Evolutionary conservation across 768 basidiomycete species (phyloP), one percentile per base, ranked within the genome.

Genomic region (Kwoniella sp.): DNA sequence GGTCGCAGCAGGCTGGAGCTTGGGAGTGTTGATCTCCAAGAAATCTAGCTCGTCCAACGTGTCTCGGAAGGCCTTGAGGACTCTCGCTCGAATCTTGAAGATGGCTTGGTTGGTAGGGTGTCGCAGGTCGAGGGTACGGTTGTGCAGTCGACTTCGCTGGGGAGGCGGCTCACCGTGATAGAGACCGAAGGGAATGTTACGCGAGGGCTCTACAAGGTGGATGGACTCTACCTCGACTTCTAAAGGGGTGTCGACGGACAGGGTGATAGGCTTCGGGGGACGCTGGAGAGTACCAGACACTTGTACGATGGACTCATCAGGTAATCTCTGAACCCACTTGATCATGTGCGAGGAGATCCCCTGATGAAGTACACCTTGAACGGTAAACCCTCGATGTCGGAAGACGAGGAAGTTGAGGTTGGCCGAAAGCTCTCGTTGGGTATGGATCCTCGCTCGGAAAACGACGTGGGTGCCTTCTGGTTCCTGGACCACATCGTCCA

Each of bases 21-120:
- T 98, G 2, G 94, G 94, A 67, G 90, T 93, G 82, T 95, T 93
- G 66, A 98, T 96, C 82, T 97, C 94, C 52, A 86, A 86, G 78
- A 97, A 97, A 28, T 88, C 87, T 60, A 88, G 83, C 23, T 76
- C 76, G 63, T 86, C 85, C 61, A 98, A 83, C 82, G 85, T 90
- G 58, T 89, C 85, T 48, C 93, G 86, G 87, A 96, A 97, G 41
- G 92, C 82, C 56, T 87, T 85, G 61, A 90, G 87, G 59, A 97
- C 89, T 9, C 84, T 92, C 30, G 90, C 86, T 75, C 93, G 91
- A 56, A 98, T 82, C 73, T 83, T 90, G 84, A 98, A 97, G 55
- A 98, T 87, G 0, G 93, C 91, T 81, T 96, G 93, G 81, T 93
- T 97, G 38, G 93, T 90, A 81, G 86, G 87, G 2, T 92, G 93